Conservation (phyloP, 2,329 filamentous ascomycete species). For the Furcasterigmium sp. region DNA sequence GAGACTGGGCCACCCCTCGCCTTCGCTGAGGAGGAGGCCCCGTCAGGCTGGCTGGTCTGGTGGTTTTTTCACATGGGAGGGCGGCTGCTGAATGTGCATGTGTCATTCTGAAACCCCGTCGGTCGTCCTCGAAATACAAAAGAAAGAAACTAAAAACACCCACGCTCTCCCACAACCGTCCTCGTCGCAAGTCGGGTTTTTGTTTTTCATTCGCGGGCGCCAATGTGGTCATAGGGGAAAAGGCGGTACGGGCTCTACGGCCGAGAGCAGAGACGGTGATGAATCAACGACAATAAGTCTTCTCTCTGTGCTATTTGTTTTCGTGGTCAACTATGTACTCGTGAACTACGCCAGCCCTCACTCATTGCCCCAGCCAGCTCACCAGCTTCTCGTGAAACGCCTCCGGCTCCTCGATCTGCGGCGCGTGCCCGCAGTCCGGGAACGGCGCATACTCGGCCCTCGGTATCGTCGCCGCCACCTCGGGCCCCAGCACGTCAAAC, state of each 20-base stretch:
- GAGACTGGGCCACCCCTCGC: no score
- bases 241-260: not conserved
- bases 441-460: conserved; percentile 40
- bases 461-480: conserved; percentile 36
- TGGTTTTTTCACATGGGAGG: conserved; percentile 6
- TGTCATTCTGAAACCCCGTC: conserved; percentile 2
- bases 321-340: not conserved
- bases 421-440: conserved; percentile 42
- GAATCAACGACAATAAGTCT: not conserved
- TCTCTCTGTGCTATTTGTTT: not conserved
- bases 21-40: conserved; percentile 42
- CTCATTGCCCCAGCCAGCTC: conserved; percentile 30
- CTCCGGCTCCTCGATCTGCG: conserved; percentile 45
- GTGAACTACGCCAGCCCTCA: no score
- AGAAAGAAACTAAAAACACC: conserved; percentile 7
- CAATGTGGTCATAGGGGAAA: not conserved
- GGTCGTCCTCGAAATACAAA: conserved; percentile 10
- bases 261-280: not conserved
- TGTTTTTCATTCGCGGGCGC: not conserved
- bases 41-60: conserved; percentile 20
- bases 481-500: conserved; percentile 43
- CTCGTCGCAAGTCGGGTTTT: not conserved
- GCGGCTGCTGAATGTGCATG: not conserved
- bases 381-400: conserved; percentile 40
- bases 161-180: not conserved